Evolutionary conservation across 495 filamentous ascomycete species (phyloP), one percentile per base, ranked within the genome.

Genomic region (Neurospora sp.): DNA sequence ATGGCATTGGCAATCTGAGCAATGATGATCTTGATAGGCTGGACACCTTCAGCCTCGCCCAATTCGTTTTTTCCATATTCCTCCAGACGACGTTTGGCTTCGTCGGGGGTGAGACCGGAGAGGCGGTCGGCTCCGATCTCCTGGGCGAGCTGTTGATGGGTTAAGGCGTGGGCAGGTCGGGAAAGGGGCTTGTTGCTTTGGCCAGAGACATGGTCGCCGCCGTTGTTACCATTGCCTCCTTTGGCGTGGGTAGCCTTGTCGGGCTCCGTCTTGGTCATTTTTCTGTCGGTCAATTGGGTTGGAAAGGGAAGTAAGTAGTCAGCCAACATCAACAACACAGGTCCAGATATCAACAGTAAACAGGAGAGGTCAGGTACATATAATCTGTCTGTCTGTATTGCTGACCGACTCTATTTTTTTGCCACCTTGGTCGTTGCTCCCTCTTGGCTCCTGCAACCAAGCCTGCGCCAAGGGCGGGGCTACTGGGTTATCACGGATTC

Each of bases 101-200:
- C 82, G 44, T 69, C 69, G n/a, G 71, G 45, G 3, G 76, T 75
- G 74, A 86, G 80, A 37, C 84, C 84, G 4, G 75, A 79, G 14
- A 91, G 86, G 10, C 81, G 72, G 78, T 93, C 84, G 74, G 88
- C 87, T 3, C 80, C 78, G 20, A 93, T 83, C 78, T 94, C 88
- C 10, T 81, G 74, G 71, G 89, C 83, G 70, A 90, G 82, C 73
- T 87, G 80, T 40, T 85, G 80, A 75, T 77, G 81, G 20, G 87
- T 74, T 37, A 95, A 84, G 45, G 88, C 83, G 76, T 94, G 92
- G 18, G 92, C 89, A 9, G 91, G 90, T 61, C 82, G 80, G 9
- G 87, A 88, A 22, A 94, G 79, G 3, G 78, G 82, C 75, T 73
- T 72, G 79, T 88, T 87, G 73, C 85, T 79, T 79, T 88, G 85